Conservation (phyloP, 2,329 filamentous ascomycete genomes). For the Aureobasidium sp. region DNA sequence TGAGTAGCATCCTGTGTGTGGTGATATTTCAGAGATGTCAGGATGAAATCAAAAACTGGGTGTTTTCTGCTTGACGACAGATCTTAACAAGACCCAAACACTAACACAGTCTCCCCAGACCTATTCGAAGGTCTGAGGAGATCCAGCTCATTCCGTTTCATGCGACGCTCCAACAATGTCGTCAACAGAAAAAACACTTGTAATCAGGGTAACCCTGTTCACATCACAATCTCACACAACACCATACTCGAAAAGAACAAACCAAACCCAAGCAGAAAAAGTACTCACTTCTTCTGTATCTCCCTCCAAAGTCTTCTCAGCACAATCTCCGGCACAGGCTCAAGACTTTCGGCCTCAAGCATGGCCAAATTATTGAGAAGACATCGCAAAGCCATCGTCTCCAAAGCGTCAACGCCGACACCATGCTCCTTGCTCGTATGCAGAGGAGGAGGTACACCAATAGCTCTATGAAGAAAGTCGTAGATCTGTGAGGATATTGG, state of each 20-base stretch:
- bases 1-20: not conserved
- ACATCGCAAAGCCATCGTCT: constrained; percentile 12
- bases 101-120: too few relatives aligned
- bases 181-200: not conserved
- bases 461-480: not conserved
- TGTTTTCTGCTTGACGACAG: not conserved
- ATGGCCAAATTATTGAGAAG: constrained; percentile 14
- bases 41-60: not conserved
- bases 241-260: not conserved
- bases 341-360: constrained; percentile 14
- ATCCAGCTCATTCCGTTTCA: too few relatives aligned
- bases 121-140: too few relatives aligned
- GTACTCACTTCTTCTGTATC: constrained; percentile 10
- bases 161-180: not conserved
- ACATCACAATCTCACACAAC: not conserved
- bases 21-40: too few relatives aligned
- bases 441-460: not conserved
- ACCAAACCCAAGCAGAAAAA: not conserved
- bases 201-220: not conserved
- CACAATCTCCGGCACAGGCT: constrained; percentile 9
- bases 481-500: not conserved
- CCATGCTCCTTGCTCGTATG: not conserved
- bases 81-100: not conserved
- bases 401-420: constrained; percentile 17
- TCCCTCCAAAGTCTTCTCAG: constrained; percentile 15